These are phyloP conservation scores for Diplodia scrobiculata DNA, from an alignment of 2,329 filamentous ascomycete genomes.

Conservation along the genomic window DNA sequence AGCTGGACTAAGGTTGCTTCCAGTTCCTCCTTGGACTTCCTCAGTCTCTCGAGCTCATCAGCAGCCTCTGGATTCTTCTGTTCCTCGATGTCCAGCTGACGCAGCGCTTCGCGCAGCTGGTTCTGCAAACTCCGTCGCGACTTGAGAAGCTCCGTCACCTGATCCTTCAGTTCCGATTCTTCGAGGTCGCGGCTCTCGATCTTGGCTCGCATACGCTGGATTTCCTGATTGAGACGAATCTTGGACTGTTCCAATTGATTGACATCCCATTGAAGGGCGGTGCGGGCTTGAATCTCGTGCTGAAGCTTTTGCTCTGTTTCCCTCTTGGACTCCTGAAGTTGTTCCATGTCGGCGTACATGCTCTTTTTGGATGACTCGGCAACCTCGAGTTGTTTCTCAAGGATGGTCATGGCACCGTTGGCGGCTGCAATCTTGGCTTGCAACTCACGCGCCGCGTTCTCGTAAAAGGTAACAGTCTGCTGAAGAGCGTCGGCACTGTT, in stretches of 20 bases:
- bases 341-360: constrained; percentile 19
- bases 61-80: constrained; percentile 26
- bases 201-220: constrained; percentile 33
- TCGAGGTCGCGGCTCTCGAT: constrained; percentile 34
- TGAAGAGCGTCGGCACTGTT: constrained; percentile 22
- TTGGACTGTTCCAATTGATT: constrained; percentile 36
- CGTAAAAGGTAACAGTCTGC: constrained; percentile 11
- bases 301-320: constrained; percentile 19
- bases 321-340: constrained; percentile 12
- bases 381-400: constrained; percentile 26
- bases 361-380: constrained; percentile 21
- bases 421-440: constrained; percentile 18
- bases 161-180: constrained; percentile 33
- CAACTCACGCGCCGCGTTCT: constrained; percentile 21
- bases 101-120: constrained; percentile 26
- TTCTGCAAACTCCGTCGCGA: constrained; percentile 26
- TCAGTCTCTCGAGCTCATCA: constrained; percentile 35
- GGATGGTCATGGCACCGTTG: constrained; percentile 15
- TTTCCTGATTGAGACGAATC: constrained; percentile 34
- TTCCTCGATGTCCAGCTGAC: constrained; percentile 22
- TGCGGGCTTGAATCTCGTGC: constrained; percentile 20
- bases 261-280: constrained; percentile 30
- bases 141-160: constrained; percentile 24
- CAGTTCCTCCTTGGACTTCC: constrained; percentile 32
- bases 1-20: constrained; percentile 35